Evolutionary conservation across 768 basidiomycete species (phyloP).

Genomic region (Dioszegia hungarica): DNA sequence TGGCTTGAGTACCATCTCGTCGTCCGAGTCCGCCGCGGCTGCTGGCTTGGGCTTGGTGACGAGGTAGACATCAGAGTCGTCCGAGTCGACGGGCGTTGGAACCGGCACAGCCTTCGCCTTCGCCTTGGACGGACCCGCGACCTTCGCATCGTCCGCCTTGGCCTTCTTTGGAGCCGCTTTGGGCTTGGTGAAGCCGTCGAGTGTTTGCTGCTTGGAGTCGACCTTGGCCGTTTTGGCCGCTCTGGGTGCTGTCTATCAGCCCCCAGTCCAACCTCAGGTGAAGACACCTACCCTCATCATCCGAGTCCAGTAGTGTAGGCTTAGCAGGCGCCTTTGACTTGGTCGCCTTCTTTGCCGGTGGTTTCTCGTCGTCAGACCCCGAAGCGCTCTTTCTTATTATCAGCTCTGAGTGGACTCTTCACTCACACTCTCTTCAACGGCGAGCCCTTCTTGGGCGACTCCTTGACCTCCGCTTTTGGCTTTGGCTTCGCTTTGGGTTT

Average conservation of each 20-base stretch:
- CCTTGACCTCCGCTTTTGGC: constrained; percentile 23
- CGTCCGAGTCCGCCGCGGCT: not conserved
- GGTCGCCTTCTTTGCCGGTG: constrained; percentile 45
- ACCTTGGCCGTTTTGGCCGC: constrained; percentile 7
- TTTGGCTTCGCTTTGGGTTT: constrained; percentile 40
- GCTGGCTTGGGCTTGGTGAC: constrained; percentile 30
- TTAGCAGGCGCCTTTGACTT: constrained; percentile 28
- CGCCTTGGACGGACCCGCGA: constrained; percentile 20
- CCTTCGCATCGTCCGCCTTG: not conserved
- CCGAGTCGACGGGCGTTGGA: not conserved
- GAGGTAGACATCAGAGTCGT: not conserved
- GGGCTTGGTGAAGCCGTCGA: constrained; percentile 5
- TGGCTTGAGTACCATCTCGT: constrained; percentile 6
- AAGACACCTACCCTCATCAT: constrained; percentile 21
- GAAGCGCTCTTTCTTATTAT: constrained; percentile 16
- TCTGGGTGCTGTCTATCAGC: too few relatives aligned
- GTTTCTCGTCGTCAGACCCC: constrained; percentile 31
- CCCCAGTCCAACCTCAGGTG: too few relatives aligned
- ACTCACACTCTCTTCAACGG: constrained; percentile 2
- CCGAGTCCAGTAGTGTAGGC: constrained; percentile 24
- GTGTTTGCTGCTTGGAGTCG: constrained; percentile 11
- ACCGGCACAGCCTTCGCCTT: constrained; percentile 9
- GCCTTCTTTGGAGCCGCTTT: not conserved
- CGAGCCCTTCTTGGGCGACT: constrained; percentile 22
- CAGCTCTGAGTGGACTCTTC: not conserved